phyloP scores from a whole-genome alignment of 495 filamentous ascomycete species.

The Recurvomyces mirabilis region DNA sequence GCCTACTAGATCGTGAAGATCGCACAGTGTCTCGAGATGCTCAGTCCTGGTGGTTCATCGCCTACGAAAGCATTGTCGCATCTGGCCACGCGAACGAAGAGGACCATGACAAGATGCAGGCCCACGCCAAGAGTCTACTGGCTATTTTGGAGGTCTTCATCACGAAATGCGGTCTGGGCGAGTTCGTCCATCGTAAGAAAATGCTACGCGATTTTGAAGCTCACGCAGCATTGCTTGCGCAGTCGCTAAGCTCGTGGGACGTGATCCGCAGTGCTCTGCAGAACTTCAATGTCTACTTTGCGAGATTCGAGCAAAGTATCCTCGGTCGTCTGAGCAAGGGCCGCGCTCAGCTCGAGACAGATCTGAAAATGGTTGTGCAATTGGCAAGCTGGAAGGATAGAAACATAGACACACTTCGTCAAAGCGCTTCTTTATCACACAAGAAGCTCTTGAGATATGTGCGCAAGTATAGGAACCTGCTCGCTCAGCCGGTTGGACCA shows the following conservation, averaged over 20 bases:
- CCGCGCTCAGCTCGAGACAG: constrained; percentile 60
- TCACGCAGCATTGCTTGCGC: constrained; percentile 46
- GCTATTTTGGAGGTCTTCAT: constrained; percentile 66
- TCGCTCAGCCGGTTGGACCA: constrained; percentile 66
- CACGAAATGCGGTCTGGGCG: constrained; percentile 59
- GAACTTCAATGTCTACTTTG: constrained; percentile 67
- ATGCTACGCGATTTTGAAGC: constrained; percentile 61
- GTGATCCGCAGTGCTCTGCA: constrained; percentile 48
- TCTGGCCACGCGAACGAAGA: constrained; percentile 37
- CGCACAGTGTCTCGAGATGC: constrained; percentile 63
- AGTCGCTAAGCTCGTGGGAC: constrained; percentile 43
- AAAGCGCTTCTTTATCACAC: constrained; percentile 82
- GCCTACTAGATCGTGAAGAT: constrained; percentile 75
- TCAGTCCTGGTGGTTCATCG: constrained; percentile 90
- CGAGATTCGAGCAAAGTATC: constrained; percentile 53
- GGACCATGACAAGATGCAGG: constrained; percentile 42
- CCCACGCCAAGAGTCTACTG: constrained; percentile 56
- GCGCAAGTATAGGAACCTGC: constrained; percentile 66
- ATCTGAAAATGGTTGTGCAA: constrained; percentile 76
- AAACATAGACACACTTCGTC: constrained; percentile 75
- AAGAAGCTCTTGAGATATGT: constrained; percentile 84
- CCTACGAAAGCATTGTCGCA: constrained; percentile 76
- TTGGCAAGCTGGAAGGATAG: constrained; percentile 94
- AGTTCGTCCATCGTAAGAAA: constrained; percentile 59
- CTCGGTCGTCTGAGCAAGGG: constrained; percentile 50